Base-by-base conservation (phyloP, 2,329 filamentous ascomycete species). In the Xylariales sp. region DNA sequence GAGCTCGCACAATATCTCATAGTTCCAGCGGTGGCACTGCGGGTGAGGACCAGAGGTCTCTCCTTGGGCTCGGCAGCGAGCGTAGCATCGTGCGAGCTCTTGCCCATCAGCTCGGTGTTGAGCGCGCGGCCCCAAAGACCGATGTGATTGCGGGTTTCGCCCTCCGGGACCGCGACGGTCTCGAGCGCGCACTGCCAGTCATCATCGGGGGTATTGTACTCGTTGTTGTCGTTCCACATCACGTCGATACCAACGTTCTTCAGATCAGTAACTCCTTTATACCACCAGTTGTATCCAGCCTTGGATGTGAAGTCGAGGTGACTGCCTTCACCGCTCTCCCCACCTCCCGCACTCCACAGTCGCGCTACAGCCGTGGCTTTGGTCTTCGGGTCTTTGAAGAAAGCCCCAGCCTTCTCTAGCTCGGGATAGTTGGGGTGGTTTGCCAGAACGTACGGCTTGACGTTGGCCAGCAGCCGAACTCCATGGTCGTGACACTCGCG, bases 221-320 rank as follows among this genome's bases (percentile, higher is more conserved):
- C 83, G 47, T 87, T 88, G 59, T 88, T 88, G 54, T 88, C 83
- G 47, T 88, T 88, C 83, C 84, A 88, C 62, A 87, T 85, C 33
- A 73, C 82, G 47, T 86, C 82, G 40, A 88, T 82, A 1, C 83
- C 83, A 7, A 76, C 61, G 18, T 74, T 62, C 38, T 77, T 77
- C 2, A 88, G 66, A 34, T 69, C 71, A 41, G 74, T 71, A 7
- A 85, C 76, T 2, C 83, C 83, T 1, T 84, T 66, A 43, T 77
- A 83, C 84, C 84, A 88, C 79, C 81, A 88, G 13, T 78, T 63
- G 51, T 78, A 87, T 0, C 79, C 83, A 0, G 72, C 71, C 16
- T 74, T 65, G 0, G 81, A 85, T 0, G 83, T 85, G 48, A 88
- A 88, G 55, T 88, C 84, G 31, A 88, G 76, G 44, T 88, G 83